Conservation (phyloP, 225 moss, liverwort and hornwort genomes). For the Thuidium tamariscinum region DNA sequence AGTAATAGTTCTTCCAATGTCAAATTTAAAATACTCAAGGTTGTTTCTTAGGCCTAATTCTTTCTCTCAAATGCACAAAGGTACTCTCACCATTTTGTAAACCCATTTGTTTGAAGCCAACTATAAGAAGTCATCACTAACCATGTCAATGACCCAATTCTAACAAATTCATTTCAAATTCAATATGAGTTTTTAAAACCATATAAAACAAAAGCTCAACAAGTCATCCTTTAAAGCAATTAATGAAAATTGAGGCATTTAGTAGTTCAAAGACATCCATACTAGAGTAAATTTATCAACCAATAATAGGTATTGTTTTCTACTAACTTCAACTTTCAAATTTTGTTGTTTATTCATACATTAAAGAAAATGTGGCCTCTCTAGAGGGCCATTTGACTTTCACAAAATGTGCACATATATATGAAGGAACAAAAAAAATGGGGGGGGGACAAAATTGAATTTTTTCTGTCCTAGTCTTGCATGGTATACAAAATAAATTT, state of each 20-base stretch:
- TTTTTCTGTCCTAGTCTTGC: too few relatives aligned
- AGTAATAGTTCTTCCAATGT: not conserved
- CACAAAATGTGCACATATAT: too few relatives aligned
- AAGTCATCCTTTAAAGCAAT: not conserved
- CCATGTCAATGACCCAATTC: not conserved
- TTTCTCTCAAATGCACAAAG: too few relatives aligned
- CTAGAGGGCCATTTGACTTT: too few relatives aligned
- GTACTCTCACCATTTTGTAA: not conserved
- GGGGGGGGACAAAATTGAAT: too few relatives aligned
- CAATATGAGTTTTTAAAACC: not conserved
- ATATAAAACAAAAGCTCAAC: too few relatives aligned
- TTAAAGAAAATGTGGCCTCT: too few relatives aligned
- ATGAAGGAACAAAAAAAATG: too few relatives aligned
- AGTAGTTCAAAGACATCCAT: accelerated
- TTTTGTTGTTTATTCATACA: too few relatives aligned
- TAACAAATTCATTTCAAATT: not conserved
- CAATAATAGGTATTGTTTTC: not conserved
- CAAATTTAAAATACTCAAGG: not conserved
- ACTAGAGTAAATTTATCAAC: not conserved
- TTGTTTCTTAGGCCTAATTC: accelerated
- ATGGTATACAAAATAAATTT: too few relatives aligned
- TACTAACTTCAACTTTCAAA: not conserved
- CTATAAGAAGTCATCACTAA: not conserved
- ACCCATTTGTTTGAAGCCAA: accelerated
- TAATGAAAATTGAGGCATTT: not conserved